Conservation (phyloP, 2,329 filamentous ascomycete species). For the Arthroderma sp. region DNA sequence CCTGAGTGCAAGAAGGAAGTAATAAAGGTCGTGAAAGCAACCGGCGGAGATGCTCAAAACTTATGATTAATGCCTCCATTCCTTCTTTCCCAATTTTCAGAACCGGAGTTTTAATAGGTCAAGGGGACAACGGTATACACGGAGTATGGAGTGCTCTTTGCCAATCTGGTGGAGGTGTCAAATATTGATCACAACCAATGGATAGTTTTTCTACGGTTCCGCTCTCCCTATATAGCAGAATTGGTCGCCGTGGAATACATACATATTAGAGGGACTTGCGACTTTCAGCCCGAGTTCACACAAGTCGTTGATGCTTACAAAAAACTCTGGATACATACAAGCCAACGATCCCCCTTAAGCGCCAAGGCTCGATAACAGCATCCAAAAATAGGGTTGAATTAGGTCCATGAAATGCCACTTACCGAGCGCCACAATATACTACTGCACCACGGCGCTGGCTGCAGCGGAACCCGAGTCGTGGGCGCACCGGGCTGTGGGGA, state of each 20-base stretch:
- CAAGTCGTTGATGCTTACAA: not conserved
- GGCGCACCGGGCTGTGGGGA: not conserved
- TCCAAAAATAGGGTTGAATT: not conserved
- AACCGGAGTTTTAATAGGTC: not conserved
- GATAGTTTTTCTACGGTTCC: not conserved
- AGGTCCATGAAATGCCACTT: not conserved
- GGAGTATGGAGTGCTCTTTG: not conserved
- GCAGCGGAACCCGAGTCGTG: not conserved
- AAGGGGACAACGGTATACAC: not conserved
- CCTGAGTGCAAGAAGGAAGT: slow-evolving; percentile 46
- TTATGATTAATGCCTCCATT: not conserved
- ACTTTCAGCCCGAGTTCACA: not conserved
- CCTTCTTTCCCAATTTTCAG: not conserved
- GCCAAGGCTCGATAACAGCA: not conserved
- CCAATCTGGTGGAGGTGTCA: not conserved
- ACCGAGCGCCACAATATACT: not conserved
- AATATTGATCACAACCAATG: not conserved
- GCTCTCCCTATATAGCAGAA: not conserved
- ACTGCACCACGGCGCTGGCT: not conserved
- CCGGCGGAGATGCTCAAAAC: slow-evolving; percentile 17
- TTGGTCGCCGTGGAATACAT: not conserved
- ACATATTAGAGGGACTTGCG: not conserved
- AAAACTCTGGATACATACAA: not conserved
- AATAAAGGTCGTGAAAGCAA: slow-evolving; percentile 37
- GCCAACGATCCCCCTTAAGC: not conserved